These are phyloP conservation scores for Teunomyces stri DNA, from an alignment of 805 yeast species.

Conservation along the genomic window DNA sequence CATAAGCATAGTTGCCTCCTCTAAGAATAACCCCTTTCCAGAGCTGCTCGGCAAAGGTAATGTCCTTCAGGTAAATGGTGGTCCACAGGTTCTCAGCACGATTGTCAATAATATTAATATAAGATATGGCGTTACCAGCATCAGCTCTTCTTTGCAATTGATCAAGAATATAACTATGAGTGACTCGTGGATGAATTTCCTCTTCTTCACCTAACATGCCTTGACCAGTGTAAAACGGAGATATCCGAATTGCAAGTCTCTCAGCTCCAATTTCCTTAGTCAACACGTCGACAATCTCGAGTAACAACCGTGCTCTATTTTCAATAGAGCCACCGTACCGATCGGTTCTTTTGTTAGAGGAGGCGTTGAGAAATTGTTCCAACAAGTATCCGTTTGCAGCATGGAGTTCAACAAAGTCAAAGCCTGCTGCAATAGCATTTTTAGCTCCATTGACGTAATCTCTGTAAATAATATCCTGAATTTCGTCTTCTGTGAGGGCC, in stretches of 20 bases:
- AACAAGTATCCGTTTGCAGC: constrained; percentile 41
- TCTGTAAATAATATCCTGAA: constrained; percentile 16
- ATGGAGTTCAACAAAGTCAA: constrained; percentile 43
- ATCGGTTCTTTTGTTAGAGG: constrained; percentile 37
- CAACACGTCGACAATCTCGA: constrained; percentile 53
- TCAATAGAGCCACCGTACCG: constrained; percentile 46
- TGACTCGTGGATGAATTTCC: constrained; percentile 34
- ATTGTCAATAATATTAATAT: constrained; percentile 37
- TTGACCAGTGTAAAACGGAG: constrained; percentile 40
- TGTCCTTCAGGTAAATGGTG: constrained; percentile 13
- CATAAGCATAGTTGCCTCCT: constrained; percentile 22
- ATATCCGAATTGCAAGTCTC: constrained; percentile 46
- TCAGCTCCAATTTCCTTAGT: constrained; percentile 52
- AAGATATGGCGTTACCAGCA: constrained; percentile 20
- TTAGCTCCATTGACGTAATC: constrained; percentile 26
- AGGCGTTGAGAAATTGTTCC: constrained; percentile 38
- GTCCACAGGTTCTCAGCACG: constrained; percentile 12
- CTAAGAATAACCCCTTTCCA: constrained; percentile 34
- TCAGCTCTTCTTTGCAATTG: constrained; percentile 39
- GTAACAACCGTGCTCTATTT: constrained; percentile 36
- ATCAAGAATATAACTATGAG: constrained; percentile 38
- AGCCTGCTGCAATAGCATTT: constrained; percentile 30
- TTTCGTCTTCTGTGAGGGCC: constrained; percentile 21
- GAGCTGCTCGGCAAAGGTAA: constrained; percentile 21
- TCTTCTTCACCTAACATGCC: constrained; percentile 31